A percentile compares a stretch with the other conserved stretches of the same genome.
Evolutionary conservation across 148 eudicot species (phyloP).

Genomic region (Pouteria glomerata): DNA sequence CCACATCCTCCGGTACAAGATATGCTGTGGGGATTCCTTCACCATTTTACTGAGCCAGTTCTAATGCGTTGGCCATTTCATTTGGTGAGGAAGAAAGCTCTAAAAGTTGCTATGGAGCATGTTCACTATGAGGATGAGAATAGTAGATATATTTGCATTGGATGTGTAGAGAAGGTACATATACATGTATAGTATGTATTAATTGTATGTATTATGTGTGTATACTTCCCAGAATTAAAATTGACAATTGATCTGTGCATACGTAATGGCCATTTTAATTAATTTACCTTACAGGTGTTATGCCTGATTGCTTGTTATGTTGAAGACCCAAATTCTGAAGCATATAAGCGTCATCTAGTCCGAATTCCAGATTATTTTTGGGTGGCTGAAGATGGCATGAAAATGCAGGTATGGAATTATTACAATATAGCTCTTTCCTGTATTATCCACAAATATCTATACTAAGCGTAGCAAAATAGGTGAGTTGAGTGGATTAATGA

Average conservation of each 20-base stretch:
- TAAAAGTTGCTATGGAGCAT: slow-evolving; percentile 39
- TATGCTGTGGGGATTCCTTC: slow-evolving; percentile 43
- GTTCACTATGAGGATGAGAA: slow-evolving; percentile 48
- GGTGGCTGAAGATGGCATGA: slow-evolving; percentile 75
- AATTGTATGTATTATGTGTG: too few relatives aligned
- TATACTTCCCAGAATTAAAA: too few relatives aligned
- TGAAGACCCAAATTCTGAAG: slow-evolving; percentile 61
- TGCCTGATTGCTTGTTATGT: slow-evolving; percentile 67
- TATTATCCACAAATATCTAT: too few relatives aligned
- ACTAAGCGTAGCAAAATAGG: too few relatives aligned
- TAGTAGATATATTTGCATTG: slow-evolving; percentile 47
- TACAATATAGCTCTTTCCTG: too few relatives aligned
- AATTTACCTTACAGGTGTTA: slow-evolving; percentile 31
- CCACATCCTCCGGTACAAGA: slow-evolving; percentile 46
- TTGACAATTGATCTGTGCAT: too few relatives aligned
- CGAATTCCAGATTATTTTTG: slow-evolving; percentile 61
- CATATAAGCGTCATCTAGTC: slow-evolving; percentile 54
- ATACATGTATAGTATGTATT: too few relatives aligned
- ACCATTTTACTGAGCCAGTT: slow-evolving; percentile 38
- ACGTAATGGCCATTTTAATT: too few relatives aligned
- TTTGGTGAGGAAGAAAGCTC: slow-evolving; percentile 33
- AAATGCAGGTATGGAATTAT: slow-evolving; percentile 48
- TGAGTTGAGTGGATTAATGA: too few relatives aligned
- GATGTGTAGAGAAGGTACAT: slow-evolving; percentile 48
- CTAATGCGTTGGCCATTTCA: slow-evolving; percentile 42